Conservation (phyloP, 305 asterid genomes). For the Solanum hybrid region DNA sequence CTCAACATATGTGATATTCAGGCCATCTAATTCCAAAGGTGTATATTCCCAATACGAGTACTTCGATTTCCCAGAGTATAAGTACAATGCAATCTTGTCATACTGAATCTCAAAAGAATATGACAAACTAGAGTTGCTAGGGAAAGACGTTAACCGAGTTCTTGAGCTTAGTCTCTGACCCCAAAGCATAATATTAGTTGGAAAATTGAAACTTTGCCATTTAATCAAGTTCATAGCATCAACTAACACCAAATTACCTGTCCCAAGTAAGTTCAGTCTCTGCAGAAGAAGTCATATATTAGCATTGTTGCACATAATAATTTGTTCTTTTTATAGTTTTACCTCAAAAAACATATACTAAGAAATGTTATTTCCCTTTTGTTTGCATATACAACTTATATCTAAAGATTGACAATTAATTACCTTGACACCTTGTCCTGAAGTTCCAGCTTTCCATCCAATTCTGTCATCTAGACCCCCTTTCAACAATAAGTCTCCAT, state of each 20-base stretch:
- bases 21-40: conserved; percentile 21
- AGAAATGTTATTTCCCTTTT: not conserved
- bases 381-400: not conserved
- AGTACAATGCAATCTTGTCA: conserved; percentile 43
- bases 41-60: conserved; percentile 72
- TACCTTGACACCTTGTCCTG: conserved; percentile 75
- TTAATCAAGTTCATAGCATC: conserved; percentile 49
- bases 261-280: conserved; percentile 47
- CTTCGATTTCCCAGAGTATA: conserved; percentile 45
- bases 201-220: conserved; percentile 94
- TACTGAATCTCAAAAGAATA: conserved; percentile 64
- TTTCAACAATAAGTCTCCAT: conserved; percentile 58
- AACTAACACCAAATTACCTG: conserved; percentile 74
- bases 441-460: conserved; percentile 84
- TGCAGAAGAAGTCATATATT: conserved; percentile 25
- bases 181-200: conserved; percentile 76
- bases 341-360: not conserved
- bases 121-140: conserved; percentile 38
- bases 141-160: conserved; percentile 69
- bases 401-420: not conserved
- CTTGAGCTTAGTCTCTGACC: conserved; percentile 76
- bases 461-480: conserved; percentile 34
- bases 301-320: not conserved
- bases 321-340: not conserved
- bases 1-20: conserved; percentile 52